A percentile compares a stretch with the other conserved stretches of the same genome.
Conservation (phyloP, 495 filamentous ascomycete species). For the Parmelia sp. region DNA sequence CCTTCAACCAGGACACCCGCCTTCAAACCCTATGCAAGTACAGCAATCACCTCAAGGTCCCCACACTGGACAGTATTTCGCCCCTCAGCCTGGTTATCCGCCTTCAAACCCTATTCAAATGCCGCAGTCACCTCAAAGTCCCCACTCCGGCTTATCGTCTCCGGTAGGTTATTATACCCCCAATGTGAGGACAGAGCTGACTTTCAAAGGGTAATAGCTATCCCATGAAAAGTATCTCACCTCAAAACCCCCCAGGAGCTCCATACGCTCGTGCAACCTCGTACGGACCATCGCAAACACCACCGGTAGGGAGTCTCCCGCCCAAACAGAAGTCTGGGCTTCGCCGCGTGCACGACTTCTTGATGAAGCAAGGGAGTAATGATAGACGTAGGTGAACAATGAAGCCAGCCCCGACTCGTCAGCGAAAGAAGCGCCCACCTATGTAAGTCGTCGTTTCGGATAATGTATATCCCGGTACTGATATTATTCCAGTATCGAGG, state of each 20-base stretch:
- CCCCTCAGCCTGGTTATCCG: too few relatives aligned
- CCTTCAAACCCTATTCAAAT: too few relatives aligned
- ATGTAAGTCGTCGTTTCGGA: not conserved
- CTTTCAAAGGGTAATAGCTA: not conserved
- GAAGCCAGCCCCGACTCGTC: not conserved
- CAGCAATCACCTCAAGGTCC: too few relatives aligned
- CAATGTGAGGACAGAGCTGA: not conserved
- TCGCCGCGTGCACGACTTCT: slow-evolving; percentile 10
- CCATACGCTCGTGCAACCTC: not conserved
- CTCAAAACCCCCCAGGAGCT: not conserved
- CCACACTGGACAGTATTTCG: too few relatives aligned
- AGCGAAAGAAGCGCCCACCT: not conserved
- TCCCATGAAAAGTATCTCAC: not conserved
- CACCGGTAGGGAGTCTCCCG: not conserved
- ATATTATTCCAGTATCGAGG: not conserved
- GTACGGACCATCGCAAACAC: not conserved
- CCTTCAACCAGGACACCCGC: too few relatives aligned
- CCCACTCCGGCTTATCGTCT: not conserved
- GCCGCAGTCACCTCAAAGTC: not conserved
- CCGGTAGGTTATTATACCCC: not conserved
- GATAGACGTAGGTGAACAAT: slow-evolving; percentile 9
- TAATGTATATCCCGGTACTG: too few relatives aligned
- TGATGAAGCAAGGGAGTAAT: slow-evolving; percentile 19
- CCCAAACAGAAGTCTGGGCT: slow-evolving; percentile 1
- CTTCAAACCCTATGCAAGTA: too few relatives aligned